phyloP scores from a whole-genome alignment of 441 rosid species.

The Gossypium davidsonii region DNA sequence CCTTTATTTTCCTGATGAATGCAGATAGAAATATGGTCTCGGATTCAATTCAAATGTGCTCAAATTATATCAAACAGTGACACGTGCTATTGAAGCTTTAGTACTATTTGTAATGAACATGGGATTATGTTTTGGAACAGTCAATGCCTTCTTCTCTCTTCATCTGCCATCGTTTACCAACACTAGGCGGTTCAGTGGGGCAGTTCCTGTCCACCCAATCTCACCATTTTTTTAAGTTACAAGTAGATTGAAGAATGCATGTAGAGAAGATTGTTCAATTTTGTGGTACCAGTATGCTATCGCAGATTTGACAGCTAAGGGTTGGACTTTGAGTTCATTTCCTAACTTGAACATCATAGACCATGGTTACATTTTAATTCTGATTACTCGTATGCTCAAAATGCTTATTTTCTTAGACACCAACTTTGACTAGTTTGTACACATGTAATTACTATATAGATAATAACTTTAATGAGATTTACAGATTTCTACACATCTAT shows the following conservation, averaged over 20 bases:
- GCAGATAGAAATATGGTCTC: neutral
- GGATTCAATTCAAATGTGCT: neutral
- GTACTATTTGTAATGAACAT: neutral
- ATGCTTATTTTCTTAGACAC: neutral
- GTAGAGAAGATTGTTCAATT: neutral
- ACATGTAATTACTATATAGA: neutral
- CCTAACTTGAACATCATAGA: neutral
- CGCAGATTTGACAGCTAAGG: neutral
- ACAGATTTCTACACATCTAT: neutral
- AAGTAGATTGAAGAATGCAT: neutral
- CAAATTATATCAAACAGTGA: neutral
- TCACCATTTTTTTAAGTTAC: neutral
- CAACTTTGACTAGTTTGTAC: neutral
- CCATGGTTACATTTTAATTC: neutral
- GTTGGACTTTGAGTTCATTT: neutral
- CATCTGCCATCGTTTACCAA: neutral
- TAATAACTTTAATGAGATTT: neutral
- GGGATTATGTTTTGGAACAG: neutral
- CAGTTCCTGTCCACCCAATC: neutral
- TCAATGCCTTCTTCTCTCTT: neutral
- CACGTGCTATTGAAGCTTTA: neutral
- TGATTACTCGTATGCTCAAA: neutral
- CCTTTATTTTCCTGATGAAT: neutral
- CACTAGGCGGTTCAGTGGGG: slow-evolving; percentile 3
- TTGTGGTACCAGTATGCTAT: neutral